Conservation (phyloP, 148 eudicot species). For the Vaccinium macrocarpon region DNA sequence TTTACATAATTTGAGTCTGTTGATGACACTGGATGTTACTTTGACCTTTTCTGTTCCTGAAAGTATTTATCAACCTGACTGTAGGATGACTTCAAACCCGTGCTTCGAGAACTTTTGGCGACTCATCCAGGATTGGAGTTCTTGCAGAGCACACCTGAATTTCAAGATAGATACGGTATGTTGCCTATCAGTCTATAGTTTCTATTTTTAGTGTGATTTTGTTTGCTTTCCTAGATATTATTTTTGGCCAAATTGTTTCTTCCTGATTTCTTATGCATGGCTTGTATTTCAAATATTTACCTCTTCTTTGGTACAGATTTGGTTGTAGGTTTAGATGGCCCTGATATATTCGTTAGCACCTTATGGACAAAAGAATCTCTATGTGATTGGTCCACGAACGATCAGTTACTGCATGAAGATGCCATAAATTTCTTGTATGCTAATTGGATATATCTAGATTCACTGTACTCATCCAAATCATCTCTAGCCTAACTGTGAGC, state of each 20-base stretch:
- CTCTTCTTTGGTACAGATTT: neutral
- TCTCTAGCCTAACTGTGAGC: neutral
- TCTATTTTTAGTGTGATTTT: neutral
- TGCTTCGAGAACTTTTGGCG: conserved; percentile 83
- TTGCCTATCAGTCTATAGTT: neutral
- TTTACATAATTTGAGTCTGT: neutral
- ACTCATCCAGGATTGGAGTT: conserved; percentile 97
- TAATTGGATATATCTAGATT: neutral
- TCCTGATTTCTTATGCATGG: conserved; percentile 5
- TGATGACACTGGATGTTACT: too few relatives aligned
- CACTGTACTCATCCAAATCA: neutral
- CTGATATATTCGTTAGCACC: conserved; percentile 1
- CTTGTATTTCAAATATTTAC: neutral
- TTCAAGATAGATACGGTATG: conserved; percentile 96
- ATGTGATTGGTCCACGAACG: neutral
- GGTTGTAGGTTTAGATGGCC: neutral
- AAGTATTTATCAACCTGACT: neutral
- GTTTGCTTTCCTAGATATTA: neutral
- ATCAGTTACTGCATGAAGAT: neutral
- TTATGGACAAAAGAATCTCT: neutral
- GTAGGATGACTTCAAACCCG: conserved; percentile 89
- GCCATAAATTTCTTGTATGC: neutral
- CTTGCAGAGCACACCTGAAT: conserved; percentile 89
- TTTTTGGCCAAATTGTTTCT: neutral
- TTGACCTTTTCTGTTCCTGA: neutral